Conservation (phyloP, 805 yeast species). For the Scheffersomyces lignosus region DNA sequence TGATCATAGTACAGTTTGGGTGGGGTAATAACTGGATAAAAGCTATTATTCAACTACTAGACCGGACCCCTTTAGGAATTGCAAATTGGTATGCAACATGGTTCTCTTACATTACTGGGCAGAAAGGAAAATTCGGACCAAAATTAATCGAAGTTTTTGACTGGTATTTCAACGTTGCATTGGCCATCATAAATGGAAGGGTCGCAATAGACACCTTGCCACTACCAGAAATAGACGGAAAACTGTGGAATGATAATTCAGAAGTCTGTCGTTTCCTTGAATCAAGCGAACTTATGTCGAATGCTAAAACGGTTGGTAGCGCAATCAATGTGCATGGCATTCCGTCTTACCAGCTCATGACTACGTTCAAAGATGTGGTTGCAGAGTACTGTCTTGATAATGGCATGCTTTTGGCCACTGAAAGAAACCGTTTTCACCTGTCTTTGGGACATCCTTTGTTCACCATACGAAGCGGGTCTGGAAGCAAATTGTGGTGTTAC, state of each 20-base stretch:
- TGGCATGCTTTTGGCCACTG: constrained; percentile 43
- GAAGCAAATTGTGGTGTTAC: constrained; percentile 43
- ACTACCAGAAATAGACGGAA: too few relatives aligned
- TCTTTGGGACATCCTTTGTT: constrained; percentile 46
- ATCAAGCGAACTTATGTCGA: too few relatives aligned
- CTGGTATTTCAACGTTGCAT: constrained; percentile 22
- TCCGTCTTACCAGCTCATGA: constrained; percentile 42
- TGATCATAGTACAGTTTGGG: not conserved
- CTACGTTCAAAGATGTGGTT: constrained; percentile 65
- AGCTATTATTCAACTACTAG: too few relatives aligned
- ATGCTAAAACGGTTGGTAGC: too few relatives aligned
- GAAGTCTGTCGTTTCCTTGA: too few relatives aligned
- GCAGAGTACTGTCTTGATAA: constrained; percentile 56
- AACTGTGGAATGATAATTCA: too few relatives aligned
- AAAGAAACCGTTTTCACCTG: constrained; percentile 27
- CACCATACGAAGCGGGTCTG: constrained; percentile 33
- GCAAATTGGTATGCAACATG: too few relatives aligned
- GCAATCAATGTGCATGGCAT: constrained; percentile 38
- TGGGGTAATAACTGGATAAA: not conserved
- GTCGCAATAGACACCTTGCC: not conserved
- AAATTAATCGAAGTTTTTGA: constrained; percentile 4
- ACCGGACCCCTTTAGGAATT: too few relatives aligned
- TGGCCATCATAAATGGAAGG: constrained; percentile 8
- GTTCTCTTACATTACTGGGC: too few relatives aligned
- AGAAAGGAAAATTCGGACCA: too few relatives aligned